Evolutionary conservation across 805 yeast species (phyloP), one percentile per base, ranked within the genome.

Genomic region (Danielia oregonensis): DNA sequence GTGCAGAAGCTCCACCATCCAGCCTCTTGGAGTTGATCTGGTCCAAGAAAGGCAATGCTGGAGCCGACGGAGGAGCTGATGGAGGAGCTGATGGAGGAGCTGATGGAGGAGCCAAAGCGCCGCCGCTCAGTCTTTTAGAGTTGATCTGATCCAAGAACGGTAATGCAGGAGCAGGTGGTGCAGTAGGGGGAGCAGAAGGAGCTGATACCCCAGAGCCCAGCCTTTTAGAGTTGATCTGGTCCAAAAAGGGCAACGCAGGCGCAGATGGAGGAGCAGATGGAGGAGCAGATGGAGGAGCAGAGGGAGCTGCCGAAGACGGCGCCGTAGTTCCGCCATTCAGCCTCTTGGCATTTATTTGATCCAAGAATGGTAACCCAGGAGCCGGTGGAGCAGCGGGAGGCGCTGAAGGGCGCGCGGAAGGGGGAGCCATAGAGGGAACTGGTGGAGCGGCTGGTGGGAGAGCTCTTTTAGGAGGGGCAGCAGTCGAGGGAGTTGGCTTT

Each of bases 61-160:
- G 56, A 7, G 36, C 29, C 5, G 32, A 16, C 6, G 37, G 31
- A 10, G 34, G 15, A 4, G 37, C 29, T 14, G 58, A 37, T 13
- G 27, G 13, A 14, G 35, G 29, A 6, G 48, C 32, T 15, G 33
- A 10, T 2, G 27, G 32, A 6, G 46, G 18, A 13, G 26, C 17
- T 6, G 28, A 21, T 5, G 37, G 34, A 14, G 33, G 27, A 17
- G 24, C 29, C 13, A 5, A 6, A 10, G 28, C 18, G 7, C 32
- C 19, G 6, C 8, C 24, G 21, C 17, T 30, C 35, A 26, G 28
- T 42, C 77, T 57, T 39, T 67, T 66, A 26, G 58, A 62, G 44
- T 68, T 71, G 30, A 73, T 71, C 40, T 72, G 71, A 3, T 72
- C 65, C 11, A 72, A 51, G 45, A 73, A 70, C 8, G 78, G 77